Base-by-base conservation (phyloP, 306 rosid species). In the Quercus dentata region DNA sequence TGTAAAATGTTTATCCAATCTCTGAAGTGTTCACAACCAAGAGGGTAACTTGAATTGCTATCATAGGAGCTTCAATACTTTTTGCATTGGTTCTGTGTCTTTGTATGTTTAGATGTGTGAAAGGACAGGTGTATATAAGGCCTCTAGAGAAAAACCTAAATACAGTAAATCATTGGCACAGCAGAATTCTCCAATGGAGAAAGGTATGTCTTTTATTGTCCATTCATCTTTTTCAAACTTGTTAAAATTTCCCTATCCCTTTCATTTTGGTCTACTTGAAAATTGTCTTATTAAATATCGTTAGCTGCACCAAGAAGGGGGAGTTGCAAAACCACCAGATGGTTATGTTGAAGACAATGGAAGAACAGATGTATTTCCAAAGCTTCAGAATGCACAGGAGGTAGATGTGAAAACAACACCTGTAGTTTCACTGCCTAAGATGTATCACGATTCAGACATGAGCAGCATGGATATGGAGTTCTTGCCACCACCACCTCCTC, bases 31-130 rank as follows among this genome's bases (percentile, higher is more conserved):
- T 89, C 6, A 77, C 85, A 46, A 74, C 89, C 62, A 87, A 77
- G 84, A 76, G 72, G 2, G 51, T 83, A 76, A 65, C 74, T 81
- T 86, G 89, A 91, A 71, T 94, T 84, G 87, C 87, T 54, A 49
- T 84, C 51, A 88, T 83, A 33, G 90, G 89, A 77, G 12, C 79
- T 46, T 69, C 74, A 59, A 17, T 90, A 67, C 69, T 88, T 74
- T 31, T 88, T 61, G 79, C 68, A 31, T 68, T 90, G 5, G 82
- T 84, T 57, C 58, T 54, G 38, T 74, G 90, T 74, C 76, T 88
- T 82, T 73, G 83, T 9, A 54, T 86, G 76, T 46, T 70, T 38
- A 78, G 85, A 81, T 92, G 90, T 77, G 61, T 74, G 74, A 90
- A 76, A 86, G 78, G 83, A 76, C 63, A 79, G 85, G 70, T 56